Conservation (phyloP, 441 rosid genomes). For the Populus trichocarpa region DNA sequence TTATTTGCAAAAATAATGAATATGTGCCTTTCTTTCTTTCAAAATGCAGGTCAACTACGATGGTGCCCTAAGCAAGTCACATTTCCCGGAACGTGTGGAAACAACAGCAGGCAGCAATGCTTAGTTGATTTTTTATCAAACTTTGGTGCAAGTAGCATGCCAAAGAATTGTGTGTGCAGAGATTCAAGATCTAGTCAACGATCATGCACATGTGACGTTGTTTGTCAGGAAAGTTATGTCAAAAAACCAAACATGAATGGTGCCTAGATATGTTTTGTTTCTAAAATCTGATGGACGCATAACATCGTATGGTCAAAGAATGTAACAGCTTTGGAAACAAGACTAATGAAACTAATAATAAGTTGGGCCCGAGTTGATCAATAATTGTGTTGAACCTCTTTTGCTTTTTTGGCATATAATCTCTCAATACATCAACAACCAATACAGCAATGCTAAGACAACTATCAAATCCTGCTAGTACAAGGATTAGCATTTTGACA, state of each 20-base stretch:
- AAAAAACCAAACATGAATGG: background rate
- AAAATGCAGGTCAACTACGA: background rate
- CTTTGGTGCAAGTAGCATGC: slow-evolving; percentile 12
- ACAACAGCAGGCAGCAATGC: background rate
- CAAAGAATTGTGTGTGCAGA: slow-evolving; percentile 4
- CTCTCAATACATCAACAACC: background rate
- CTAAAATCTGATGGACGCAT: background rate
- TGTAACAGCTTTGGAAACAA: background rate
- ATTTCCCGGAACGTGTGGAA: background rate
- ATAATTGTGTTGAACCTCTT: background rate
- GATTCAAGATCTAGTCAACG: background rate
- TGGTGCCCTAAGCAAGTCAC: slow-evolving; percentile 3
- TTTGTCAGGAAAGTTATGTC: background rate
- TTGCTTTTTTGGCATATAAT: background rate
- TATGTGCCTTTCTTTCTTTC: background rate
- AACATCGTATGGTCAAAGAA: background rate
- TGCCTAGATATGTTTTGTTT: background rate
- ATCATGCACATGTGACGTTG: background rate
- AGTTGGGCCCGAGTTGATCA: background rate
- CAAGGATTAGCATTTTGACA: background rate
- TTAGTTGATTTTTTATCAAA: background rate
- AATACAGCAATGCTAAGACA: background rate
- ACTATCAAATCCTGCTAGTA: background rate
- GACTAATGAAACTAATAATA: background rate
- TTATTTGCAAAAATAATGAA: background rate